Evolutionary conservation across 2,329 filamentous ascomycete species (phyloP).

Genomic region (Monilinia polystroma): DNA sequence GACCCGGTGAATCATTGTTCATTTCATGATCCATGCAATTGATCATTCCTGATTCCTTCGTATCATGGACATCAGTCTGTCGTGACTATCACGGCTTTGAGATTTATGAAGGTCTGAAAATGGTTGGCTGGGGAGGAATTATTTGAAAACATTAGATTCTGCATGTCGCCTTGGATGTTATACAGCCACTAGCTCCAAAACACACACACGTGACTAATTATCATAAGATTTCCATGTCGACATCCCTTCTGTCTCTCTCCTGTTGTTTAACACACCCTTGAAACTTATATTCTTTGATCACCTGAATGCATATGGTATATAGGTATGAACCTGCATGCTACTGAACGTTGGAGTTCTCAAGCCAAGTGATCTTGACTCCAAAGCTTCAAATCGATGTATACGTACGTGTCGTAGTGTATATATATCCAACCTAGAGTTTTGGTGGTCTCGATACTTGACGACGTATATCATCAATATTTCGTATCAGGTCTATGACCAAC

Average conservation of each 20-base stretch:
- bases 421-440: constrained; percentile 5
- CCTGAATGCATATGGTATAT: not conserved
- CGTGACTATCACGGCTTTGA: not conserved
- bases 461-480: not conserved
- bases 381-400: too few relatives aligned
- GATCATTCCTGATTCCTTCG: not conserved
- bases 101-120: not conserved
- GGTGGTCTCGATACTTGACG: not conserved
- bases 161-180: not conserved
- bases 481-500: not conserved
- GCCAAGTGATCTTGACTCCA: not conserved
- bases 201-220: not conserved
- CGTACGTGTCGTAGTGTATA: not conserved
- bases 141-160: not conserved
- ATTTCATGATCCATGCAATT: not conserved
- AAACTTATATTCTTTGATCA: not conserved
- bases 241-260: not conserved
- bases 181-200: not conserved
- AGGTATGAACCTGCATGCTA: not conserved
- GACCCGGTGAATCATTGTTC: not conserved
- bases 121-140: not conserved
- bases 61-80: not conserved
- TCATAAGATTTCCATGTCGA: not conserved
- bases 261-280: not conserved
- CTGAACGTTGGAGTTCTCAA: too few relatives aligned